Conservation (phyloP, 2,329 filamentous ascomycete genomes). For the Pezizomycotina sp. region DNA sequence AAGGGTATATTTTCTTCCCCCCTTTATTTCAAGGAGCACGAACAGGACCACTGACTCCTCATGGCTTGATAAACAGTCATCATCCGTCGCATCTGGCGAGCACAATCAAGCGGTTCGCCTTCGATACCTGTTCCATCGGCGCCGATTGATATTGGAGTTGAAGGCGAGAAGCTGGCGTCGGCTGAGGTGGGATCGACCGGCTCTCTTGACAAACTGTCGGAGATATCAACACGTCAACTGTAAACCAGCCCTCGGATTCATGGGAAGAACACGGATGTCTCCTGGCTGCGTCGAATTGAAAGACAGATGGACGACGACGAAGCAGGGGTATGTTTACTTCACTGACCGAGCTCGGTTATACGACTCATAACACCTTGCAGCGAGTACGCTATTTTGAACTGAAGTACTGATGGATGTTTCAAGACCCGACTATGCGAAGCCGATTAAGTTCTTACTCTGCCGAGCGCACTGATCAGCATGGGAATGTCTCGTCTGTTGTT, state of each 20-base stretch:
- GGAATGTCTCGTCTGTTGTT: neutral
- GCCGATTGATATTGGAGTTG: constrained; percentile 4
- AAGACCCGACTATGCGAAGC: constrained; percentile 5
- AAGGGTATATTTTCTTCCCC: constrained; percentile 9
- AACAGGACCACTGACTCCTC: neutral
- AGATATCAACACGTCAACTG: constrained; percentile 8
- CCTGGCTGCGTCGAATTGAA: too few relatives aligned
- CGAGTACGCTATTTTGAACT: too few relatives aligned
- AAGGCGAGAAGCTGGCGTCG: constrained; percentile 20
- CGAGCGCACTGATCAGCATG: neutral
- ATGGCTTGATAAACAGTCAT: constrained; percentile 6
- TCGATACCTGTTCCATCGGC: neutral
- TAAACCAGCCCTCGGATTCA: constrained; percentile 8
- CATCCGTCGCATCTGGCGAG: neutral
- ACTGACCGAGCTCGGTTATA: too few relatives aligned
- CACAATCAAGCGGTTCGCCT: constrained; percentile 1
- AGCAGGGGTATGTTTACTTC: too few relatives aligned
- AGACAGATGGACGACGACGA: too few relatives aligned
- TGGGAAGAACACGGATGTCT: too few relatives aligned
- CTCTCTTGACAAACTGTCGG: constrained; percentile 4
- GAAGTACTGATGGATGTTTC: too few relatives aligned
- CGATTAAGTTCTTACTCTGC: neutral
- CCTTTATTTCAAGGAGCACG: neutral
- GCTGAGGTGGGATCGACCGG: constrained; percentile 15
- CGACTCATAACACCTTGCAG: too few relatives aligned